phyloP scores from a whole-genome alignment of 2,329 filamentous ascomycete species.

The Cladophialophora yegresii region DNA sequence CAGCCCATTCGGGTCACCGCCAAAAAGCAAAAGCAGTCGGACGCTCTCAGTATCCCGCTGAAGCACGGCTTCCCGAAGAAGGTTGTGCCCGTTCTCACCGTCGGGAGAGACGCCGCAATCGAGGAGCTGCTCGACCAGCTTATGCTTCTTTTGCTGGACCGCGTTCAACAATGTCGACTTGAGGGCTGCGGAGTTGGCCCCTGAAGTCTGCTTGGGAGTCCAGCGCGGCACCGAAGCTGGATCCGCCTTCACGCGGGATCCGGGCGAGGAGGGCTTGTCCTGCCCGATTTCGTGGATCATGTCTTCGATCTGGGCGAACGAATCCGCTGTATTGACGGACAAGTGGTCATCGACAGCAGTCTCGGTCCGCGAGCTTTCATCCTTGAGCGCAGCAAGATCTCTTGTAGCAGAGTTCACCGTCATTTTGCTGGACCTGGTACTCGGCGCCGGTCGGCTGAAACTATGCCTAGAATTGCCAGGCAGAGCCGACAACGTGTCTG shows the following conservation, averaged over 20 bases:
- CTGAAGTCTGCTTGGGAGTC: constrained; percentile 50
- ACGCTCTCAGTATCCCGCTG: constrained; percentile 57
- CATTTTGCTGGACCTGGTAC: constrained; percentile 32
- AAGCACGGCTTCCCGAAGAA: constrained; percentile 57
- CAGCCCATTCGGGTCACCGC: constrained; percentile 57
- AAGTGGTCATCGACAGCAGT: constrained; percentile 21
- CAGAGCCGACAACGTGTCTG: not conserved
- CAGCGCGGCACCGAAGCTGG: constrained; percentile 52
- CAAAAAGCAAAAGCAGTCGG: constrained; percentile 59
- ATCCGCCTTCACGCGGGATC: constrained; percentile 52
- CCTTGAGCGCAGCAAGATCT: constrained; percentile 10
- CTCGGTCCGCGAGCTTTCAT: constrained; percentile 11
- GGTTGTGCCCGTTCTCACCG: constrained; percentile 46
- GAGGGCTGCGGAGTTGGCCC: constrained; percentile 49
- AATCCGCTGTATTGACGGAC: constrained; percentile 29
- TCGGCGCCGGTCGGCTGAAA: constrained; percentile 26
- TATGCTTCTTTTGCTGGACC: constrained; percentile 60
- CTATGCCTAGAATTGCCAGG: constrained; percentile 17
- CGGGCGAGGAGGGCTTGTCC: constrained; percentile 49
- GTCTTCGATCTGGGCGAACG: constrained; percentile 42
- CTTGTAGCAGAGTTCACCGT: constrained; percentile 20
- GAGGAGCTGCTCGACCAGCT: constrained; percentile 59
- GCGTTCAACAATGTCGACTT: constrained; percentile 56
- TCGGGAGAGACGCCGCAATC: constrained; percentile 60
- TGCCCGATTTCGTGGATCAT: constrained; percentile 43